Percentiles rank a stretch among this genome's conserved stretches.
phyloP scores from a whole-genome alignment of 2,329 filamentous ascomycete species.

The Thelonectria discophora region DNA sequence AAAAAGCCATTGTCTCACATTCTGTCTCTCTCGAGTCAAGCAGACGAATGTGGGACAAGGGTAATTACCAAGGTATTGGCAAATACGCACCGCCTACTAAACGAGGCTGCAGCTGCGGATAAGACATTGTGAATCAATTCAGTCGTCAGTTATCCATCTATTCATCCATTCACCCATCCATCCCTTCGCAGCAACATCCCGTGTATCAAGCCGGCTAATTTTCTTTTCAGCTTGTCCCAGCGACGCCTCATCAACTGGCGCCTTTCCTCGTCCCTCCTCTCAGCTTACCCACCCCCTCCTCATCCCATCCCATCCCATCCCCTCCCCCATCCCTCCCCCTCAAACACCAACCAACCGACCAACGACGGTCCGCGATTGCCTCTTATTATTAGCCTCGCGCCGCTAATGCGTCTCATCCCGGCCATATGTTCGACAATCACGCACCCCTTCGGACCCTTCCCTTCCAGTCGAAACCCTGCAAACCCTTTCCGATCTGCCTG shows the following conservation, averaged over 20 bases:
- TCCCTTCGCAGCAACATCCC: background rate
- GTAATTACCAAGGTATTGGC: background rate
- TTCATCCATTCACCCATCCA: constrained; percentile 6
- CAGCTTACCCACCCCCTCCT: constrained; percentile 9
- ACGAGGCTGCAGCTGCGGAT: background rate
- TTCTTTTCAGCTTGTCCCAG: constrained; percentile 35
- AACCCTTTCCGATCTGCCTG: constrained; percentile 12
- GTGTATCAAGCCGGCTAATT: constrained; percentile 22
- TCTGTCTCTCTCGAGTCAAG: background rate
- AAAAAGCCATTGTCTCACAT: background rate
- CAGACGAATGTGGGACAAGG: background rate
- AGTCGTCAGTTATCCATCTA: background rate
- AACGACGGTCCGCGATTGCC: constrained; percentile 18
- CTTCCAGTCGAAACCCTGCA: constrained; percentile 8
- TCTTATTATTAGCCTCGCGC: constrained; percentile 21
- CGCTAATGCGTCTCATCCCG: constrained; percentile 43
- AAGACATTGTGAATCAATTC: constrained; percentile 5
- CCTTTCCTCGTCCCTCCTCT: constrained; percentile 7
- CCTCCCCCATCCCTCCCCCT: background rate
- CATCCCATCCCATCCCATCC: background rate
- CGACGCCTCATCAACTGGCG: constrained; percentile 36
- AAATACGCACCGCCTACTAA: background rate
- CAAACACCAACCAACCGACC: constrained; percentile 17
- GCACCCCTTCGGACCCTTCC: background rate
- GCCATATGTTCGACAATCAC: constrained; percentile 18